phyloP scores from a whole-genome alignment of 768 basidiomycete species.

The Paxillus involutus region DNA sequence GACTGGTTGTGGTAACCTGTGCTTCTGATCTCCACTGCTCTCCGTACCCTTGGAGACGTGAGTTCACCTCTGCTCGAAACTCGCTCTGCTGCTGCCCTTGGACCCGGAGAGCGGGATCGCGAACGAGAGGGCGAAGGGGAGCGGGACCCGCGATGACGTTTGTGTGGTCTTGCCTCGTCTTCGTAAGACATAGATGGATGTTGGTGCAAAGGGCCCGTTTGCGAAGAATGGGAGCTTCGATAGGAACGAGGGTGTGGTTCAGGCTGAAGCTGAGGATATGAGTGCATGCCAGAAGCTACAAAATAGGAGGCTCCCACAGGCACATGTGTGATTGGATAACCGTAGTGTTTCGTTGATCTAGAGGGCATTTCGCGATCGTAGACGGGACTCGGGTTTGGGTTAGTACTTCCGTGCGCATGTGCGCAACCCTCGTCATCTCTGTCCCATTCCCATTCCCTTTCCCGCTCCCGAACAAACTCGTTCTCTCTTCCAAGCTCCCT shows the following conservation, averaged over 20 bases:
- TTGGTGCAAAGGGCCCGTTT: neutral
- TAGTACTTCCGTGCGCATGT: constrained; percentile 4
- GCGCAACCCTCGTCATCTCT: constrained; percentile 26
- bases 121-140: constrained; percentile 14
- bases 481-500: neutral
- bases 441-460: constrained; percentile 19
- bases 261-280: constrained; percentile 4
- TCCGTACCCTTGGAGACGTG: constrained; percentile 12
- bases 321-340: neutral
- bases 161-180: constrained; percentile 18
- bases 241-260: neutral
- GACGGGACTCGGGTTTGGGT: constrained; percentile 9
- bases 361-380: constrained; percentile 24
- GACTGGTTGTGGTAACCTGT: constrained; percentile 9
- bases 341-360: constrained; percentile 7
- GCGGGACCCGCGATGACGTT: constrained; percentile 18
- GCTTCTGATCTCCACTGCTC: neutral
- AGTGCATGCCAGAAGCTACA: neutral
- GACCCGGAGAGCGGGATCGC: constrained; percentile 4
- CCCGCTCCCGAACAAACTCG: neutral
- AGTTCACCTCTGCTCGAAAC: neutral
- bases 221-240: constrained; percentile 1
- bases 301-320: neutral
- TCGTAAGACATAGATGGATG: constrained; percentile 3
- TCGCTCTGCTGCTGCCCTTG: neutral